Conservation (phyloP, 495 filamentous ascomycete species). For the Penicillium robsamsonii region DNA sequence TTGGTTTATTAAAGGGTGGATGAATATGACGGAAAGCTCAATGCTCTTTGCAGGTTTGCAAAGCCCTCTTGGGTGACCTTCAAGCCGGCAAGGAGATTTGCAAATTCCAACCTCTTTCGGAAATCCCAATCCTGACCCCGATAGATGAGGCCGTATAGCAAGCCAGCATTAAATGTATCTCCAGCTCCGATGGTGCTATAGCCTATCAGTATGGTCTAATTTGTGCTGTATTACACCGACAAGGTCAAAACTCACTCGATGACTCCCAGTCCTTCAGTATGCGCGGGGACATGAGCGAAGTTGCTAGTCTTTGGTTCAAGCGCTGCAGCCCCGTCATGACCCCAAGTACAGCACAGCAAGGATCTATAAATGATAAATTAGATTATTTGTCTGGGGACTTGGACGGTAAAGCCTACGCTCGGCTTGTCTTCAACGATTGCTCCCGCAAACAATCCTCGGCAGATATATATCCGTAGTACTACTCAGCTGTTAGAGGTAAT, state of each 20-base stretch:
- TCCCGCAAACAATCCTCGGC: slow-evolving; percentile 49
- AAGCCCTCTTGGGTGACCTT: slow-evolving; percentile 70
- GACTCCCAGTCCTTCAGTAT: slow-evolving; percentile 41
- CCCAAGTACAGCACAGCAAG: slow-evolving; percentile 67
- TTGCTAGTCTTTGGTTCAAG: slow-evolving; percentile 39
- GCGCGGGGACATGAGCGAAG: slow-evolving; percentile 47
- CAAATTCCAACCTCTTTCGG: slow-evolving; percentile 55
- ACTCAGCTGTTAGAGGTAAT: neutral
- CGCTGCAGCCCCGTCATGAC: slow-evolving; percentile 55
- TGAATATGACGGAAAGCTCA: slow-evolving; percentile 12
- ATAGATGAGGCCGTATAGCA: slow-evolving; percentile 59
- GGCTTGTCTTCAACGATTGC: slow-evolving; percentile 41
- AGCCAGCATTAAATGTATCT: slow-evolving; percentile 73
- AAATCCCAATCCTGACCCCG: slow-evolving; percentile 51
- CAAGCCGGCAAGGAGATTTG: slow-evolving; percentile 62
- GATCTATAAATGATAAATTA: slow-evolving; percentile 36
- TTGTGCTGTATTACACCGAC: neutral
- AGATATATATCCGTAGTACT: slow-evolving; percentile 49
- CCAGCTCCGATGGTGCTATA: slow-evolving; percentile 66
- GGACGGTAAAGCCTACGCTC: slow-evolving; percentile 37
- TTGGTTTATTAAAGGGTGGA: neutral
- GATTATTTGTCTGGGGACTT: neutral
- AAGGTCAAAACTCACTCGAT: slow-evolving; percentile 58
- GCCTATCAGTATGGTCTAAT: slow-evolving; percentile 15
- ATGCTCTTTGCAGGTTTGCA: slow-evolving; percentile 44